A percentile compares a stretch with the other conserved stretches of the same genome.
Conservation (phyloP, 2,329 filamentous ascomycete species). For the Curvularia sp. region DNA sequence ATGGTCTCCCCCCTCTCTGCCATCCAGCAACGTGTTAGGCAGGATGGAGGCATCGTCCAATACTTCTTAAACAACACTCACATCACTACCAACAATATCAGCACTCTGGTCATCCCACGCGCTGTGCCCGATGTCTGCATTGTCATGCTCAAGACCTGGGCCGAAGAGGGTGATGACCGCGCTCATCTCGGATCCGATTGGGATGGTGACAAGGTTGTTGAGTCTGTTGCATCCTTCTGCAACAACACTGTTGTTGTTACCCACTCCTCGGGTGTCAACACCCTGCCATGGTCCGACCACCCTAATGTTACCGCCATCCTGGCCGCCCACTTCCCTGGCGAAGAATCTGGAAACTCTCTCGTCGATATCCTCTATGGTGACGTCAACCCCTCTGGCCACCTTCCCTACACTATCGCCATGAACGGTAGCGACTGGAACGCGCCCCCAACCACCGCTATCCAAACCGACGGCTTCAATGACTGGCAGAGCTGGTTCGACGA, state of each 20-base stretch:
- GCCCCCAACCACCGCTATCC: slow-evolving; percentile 52
- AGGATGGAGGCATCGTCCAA: slow-evolving; percentile 53
- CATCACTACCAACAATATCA: slow-evolving; percentile 42
- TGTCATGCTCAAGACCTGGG: slow-evolving; percentile 67
- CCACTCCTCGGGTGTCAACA: slow-evolving; percentile 54
- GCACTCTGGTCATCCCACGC: slow-evolving; percentile 41
- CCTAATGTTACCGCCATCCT: slow-evolving; percentile 55
- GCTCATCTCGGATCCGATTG: slow-evolving; percentile 52
- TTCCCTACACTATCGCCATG: slow-evolving; percentile 87
- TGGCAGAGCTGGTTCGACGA: slow-evolving; percentile 63
- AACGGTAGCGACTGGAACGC: slow-evolving; percentile 70
- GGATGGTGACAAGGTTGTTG: slow-evolving; percentile 52
- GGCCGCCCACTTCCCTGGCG: slow-evolving; percentile 53
- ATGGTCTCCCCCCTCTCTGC: slow-evolving; percentile 53
- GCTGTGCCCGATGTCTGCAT: slow-evolving; percentile 57
- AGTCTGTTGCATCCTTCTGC: slow-evolving; percentile 56
- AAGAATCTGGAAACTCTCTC: slow-evolving; percentile 52
- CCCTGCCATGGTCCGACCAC: slow-evolving; percentile 53
- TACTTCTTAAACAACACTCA: slow-evolving; percentile 55
- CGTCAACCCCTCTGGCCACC: slow-evolving; percentile 76
- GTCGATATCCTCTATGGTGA: slow-evolving; percentile 71
- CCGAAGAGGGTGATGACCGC: slow-evolving; percentile 57
- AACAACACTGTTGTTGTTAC: slow-evolving; percentile 61
- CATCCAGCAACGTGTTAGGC: slow-evolving; percentile 44
- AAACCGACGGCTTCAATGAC: slow-evolving; percentile 51